These are phyloP conservation scores for Candida maesae DNA, from an alignment of 805 yeast genomes.

Conservation along the genomic window DNA sequence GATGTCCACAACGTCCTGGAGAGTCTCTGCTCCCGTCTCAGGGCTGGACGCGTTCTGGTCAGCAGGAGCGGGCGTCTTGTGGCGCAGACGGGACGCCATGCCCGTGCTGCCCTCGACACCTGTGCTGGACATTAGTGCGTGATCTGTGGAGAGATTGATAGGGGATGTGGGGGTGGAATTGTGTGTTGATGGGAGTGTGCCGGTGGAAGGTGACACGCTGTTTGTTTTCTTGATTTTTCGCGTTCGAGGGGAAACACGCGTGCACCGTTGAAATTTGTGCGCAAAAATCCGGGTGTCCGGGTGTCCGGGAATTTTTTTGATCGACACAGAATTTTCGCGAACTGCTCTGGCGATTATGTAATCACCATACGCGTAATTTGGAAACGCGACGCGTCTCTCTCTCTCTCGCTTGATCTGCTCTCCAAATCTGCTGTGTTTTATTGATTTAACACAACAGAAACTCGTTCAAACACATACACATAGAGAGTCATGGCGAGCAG, in stretches of 20 bases:
- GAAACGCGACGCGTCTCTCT: neutral
- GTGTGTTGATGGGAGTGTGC: neutral
- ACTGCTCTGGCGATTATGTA: too few relatives aligned
- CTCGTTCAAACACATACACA: neutral
- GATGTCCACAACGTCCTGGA: slow-evolving; percentile 11
- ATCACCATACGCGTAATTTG: neutral
- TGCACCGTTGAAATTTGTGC: too few relatives aligned
- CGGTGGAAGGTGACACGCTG: slow-evolving; percentile 13
- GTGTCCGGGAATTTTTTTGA: too few relatives aligned
- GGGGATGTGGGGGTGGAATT: neutral
- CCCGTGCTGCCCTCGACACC: slow-evolving; percentile 15
- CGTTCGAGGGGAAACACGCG: slow-evolving; percentile 5
- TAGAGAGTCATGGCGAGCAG: neutral
- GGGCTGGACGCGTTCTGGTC: slow-evolving; percentile 2
- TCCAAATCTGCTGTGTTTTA: too few relatives aligned
- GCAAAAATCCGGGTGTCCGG: slow-evolving; percentile 2
- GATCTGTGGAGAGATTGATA: neutral
- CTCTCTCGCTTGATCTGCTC: too few relatives aligned
- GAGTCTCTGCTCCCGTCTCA: neutral
- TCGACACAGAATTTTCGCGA: too few relatives aligned
- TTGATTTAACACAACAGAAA: neutral
- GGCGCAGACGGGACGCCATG: slow-evolving; percentile 21
- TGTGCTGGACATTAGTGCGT: slow-evolving; percentile 15
- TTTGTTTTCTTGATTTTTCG: slow-evolving; percentile 10
- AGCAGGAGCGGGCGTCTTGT: slow-evolving; percentile 11